Base-by-base conservation (phyloP, 1,139 yeast species). In the Kodamaea suecica region DNA sequence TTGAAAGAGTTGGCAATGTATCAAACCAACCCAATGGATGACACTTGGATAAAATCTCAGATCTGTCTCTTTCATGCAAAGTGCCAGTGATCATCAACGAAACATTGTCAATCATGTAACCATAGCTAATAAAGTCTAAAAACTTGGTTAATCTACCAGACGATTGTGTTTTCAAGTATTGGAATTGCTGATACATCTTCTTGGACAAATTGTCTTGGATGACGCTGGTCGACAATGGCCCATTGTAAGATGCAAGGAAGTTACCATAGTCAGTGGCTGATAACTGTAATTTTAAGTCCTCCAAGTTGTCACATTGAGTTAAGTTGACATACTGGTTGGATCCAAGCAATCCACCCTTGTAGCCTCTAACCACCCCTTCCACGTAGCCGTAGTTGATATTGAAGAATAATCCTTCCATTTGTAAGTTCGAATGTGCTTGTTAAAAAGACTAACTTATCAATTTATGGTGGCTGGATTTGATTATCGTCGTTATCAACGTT, bases 11-110 rank as follows among this genome's bases (percentile, higher is more conserved):
- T 19, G 98, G 98, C 48, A 94, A 76, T 3, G 97, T 92, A 52
- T 92, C 98, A 57, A 94, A 94, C 96, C 97, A 88, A 29, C 99
- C 99, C 47, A 94, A 70, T 1, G 98, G 98, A 57, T 92, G 95
- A 58, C 97, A 87, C 56, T 96, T 81, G 40, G 79, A 78, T 52
- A 92, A 73, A 39, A 92, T 82, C 53, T 92, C 98, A 32, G 79
- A 66, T 55, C 85, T 78, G 59, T 94, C 96, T 53, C 97, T 78
- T 53, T 90, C 95, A 56, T 94, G 98, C 43, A 92, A 77, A 0
- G 98, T 88, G 24, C 99, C 99, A 1, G 97, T 90, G 52, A 94
- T 90, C 83, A 94, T 84, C 53, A 94, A 72, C 19, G 94, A 86
- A 30, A 92, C 96, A 59, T 94, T 94, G 65, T 94, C 98, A 57